A percentile compares a stretch with the other conserved stretches of the same genome.
Conservation (phyloP, 2,329 filamentous ascomycete species). For the Drechslera avenae region DNA sequence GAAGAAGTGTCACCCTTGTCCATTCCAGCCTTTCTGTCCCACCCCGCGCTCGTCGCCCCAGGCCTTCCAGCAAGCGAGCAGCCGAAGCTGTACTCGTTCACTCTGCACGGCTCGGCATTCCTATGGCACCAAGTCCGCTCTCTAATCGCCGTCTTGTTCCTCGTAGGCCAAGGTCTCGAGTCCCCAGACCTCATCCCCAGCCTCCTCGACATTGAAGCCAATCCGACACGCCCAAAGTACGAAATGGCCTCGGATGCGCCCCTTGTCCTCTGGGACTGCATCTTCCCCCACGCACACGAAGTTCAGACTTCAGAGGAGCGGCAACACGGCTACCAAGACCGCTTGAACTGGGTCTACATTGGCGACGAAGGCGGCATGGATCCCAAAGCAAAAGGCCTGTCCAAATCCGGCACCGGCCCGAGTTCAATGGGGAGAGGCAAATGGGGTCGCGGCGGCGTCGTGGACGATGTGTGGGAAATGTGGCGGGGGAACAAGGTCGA, state of each 20-base stretch:
- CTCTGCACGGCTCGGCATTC: constrained; percentile 88
- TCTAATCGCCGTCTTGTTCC: constrained; percentile 91
- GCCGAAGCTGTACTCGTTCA: constrained; percentile 81
- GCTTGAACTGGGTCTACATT: constrained; percentile 77
- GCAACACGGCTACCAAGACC: constrained; percentile 58
- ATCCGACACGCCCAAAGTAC: constrained; percentile 81
- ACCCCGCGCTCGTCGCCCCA: constrained; percentile 29
- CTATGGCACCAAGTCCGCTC: constrained; percentile 98
- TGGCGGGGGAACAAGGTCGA: constrained; percentile 90
- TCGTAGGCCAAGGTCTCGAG: constrained; percentile 88
- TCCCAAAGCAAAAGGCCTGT: constrained; percentile 47
- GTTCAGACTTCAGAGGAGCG: constrained; percentile 47
- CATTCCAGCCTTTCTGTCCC: constrained; percentile 35
- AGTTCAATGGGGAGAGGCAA: constrained; percentile 35
- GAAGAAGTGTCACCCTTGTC: constrained; percentile 52
- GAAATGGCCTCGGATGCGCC: constrained; percentile 89
- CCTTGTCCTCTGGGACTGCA: constrained; percentile 93
- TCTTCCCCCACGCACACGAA: constrained; percentile 68
- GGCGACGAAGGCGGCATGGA: constrained; percentile 65
- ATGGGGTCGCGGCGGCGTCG: constrained; percentile 43
- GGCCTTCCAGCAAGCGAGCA: neutral
- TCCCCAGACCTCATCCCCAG: constrained; percentile 71
- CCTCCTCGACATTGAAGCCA: constrained; percentile 73
- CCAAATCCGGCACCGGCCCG: constrained; percentile 16
- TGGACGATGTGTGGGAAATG: constrained; percentile 71